Evolutionary conservation across 2,329 filamentous ascomycete genomes (phyloP), one percentile per base, ranked within the genome.

Genomic region (Tolypocladium tropicale): DNA sequence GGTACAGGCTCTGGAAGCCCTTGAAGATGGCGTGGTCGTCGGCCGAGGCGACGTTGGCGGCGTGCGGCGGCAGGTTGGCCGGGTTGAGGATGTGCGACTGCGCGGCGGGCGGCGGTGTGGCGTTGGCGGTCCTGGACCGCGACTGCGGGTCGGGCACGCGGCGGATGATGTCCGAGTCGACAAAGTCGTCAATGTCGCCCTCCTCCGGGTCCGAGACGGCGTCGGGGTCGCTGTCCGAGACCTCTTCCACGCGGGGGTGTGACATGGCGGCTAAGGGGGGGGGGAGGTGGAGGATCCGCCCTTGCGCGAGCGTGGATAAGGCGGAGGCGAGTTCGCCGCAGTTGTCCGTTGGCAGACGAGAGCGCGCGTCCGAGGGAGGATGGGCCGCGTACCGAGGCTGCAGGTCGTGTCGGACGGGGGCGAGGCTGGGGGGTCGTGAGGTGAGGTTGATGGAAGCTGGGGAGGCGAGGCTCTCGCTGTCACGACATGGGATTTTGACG

Each of bases 161-260:
- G 57, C 77, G 78, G 59, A 84, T 69, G 66, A 83, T 84, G 70
- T 84, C 80, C 50, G 73, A 65, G 57, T 83, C 80, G 68, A 70
- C 69, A 62, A 84, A 83, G 72, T 84, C 81, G 67, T 82, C 80
- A 65, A 92, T 88, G 74, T 94, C 88, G 71, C 86, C 87, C 74
- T 96, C 91, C 61, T 90, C 89, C 54, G 93, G 90, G 75, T 97
- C 93, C 16, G 88, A 90, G 34, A 54, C 54, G 28, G 57, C 55
- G 63, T 83, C 85, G 62, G 79, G 78, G 73, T 90, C 88, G 71
- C 81, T 85, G 77, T 95, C 90, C 58, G 86, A 90, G 60, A 96
- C 86, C 74, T 97, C 94, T 80, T 99, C 94, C 72, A 97, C 86
- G 59, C 87, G 86, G 58, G 92, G 84, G 76, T 94, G 86, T 49